Evolutionary conservation across 2,329 filamentous ascomycete species (phyloP), one percentile per base, ranked within the genome.

Genomic region (Fusarium decemcellulare): DNA sequence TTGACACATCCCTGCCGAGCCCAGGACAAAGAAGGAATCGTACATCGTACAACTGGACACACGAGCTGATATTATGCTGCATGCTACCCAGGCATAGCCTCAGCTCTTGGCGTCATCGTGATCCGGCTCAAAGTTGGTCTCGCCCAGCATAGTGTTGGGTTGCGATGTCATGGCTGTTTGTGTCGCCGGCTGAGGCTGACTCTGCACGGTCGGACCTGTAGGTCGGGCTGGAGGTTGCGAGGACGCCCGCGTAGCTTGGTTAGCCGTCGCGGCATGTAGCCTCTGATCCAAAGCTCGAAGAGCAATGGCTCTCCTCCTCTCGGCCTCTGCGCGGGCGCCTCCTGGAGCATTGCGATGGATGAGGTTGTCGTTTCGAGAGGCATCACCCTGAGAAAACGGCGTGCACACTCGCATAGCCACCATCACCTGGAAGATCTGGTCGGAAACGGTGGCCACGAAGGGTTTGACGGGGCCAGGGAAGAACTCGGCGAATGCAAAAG

Each of bases 401-500:
- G 89, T 92, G 82, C 95, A 95, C 50, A 98, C 81, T 72, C 88
- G 90, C 76, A 97, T 78, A 6, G 92, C 85, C 2, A 98, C 91
- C 1, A 98, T 84, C 5, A 92, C 79, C 61, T 87, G 86, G 81
- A 95, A 98, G 29, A 98, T 80, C 52, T 76, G 74, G 37, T 76
- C 90, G 11, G 92, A 88, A n/a, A 97, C 78, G 10, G 90, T 86
- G 15, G 91, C 88, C 43, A 98, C 87, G 14, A 93, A 84, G 0
- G 94, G 92, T 78, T 98, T 95, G 43, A 93, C 83, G 4, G 91
- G 89, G 51, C 92, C 92, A 0, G 96, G 96, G 83, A 98, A 98
- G 85, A 99, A 97, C 75, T 96, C 94, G 70, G 94, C 92, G 79
- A 99, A 97, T 8, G 95, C 92, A 78, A 99, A 99, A 0, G 95